phyloP scores from a whole-genome alignment of 176 grass and related monocot species.

The Poa pratensis region DNA sequence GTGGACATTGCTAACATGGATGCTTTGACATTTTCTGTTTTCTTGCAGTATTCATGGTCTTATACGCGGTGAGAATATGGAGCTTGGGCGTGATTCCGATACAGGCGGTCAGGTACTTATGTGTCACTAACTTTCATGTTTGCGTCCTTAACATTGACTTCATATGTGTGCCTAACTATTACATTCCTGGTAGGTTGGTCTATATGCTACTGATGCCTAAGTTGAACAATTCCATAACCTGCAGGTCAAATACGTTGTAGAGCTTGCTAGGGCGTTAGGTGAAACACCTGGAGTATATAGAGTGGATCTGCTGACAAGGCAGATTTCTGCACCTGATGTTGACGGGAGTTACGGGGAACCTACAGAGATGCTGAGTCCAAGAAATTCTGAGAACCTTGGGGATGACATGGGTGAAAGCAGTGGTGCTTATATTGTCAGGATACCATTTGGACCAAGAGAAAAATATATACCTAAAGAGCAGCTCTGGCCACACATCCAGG shows the following conservation, averaged over 20 bases:
- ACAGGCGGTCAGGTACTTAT: conserved; percentile 78
- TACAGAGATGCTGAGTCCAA: conserved; percentile 71
- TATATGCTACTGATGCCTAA: conserved; percentile 13
- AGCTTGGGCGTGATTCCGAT: conserved; percentile 85
- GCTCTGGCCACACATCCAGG: conserved; percentile 84
- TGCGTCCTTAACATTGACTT: not conserved
- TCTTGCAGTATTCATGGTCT: conserved; percentile 83
- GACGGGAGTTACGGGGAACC: conserved; percentile 86
- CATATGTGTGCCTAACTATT: conserved; percentile 19
- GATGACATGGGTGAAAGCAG: conserved; percentile 67
- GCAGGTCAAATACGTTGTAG: conserved; percentile 90
- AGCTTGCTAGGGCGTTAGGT: conserved; percentile 77
- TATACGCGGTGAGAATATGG: conserved; percentile 90
- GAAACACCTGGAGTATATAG: conserved; percentile 80
- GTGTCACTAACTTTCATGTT: conserved; percentile 3
- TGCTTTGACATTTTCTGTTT: conserved; percentile 15
- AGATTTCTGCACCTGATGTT: conserved; percentile 69
- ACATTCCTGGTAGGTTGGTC: conserved; percentile 2
- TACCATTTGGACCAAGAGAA: conserved; percentile 85
- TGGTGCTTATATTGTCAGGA: conserved; percentile 84
- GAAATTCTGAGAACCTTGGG: conserved; percentile 52
- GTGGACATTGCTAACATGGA: conserved; percentile 12
- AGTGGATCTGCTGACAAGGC: conserved; percentile 75
- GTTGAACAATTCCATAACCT: conserved; percentile 36
- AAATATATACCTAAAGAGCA: conserved; percentile 80